Evolutionary conservation across 1,139 yeast species (phyloP).

Genomic region (Neolecta irregularis): DNA sequence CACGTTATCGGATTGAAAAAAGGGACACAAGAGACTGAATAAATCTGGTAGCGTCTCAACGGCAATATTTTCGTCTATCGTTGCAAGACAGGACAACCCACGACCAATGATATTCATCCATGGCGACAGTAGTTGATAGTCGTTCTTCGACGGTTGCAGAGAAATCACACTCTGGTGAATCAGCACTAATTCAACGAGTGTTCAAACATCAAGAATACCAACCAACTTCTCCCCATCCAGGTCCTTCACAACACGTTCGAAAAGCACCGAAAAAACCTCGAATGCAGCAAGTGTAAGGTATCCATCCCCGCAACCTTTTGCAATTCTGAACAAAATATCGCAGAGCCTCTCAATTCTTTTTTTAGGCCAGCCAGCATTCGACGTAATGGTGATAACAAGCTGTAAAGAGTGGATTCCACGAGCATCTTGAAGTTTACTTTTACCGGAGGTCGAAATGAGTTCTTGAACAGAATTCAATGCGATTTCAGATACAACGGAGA

Average conservation of each 20-base stretch:
- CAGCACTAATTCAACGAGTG: neutral
- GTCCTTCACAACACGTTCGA: slow-evolving; percentile 52
- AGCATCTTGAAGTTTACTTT: slow-evolving; percentile 17
- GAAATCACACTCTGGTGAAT: slow-evolving; percentile 35
- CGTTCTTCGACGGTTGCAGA: slow-evolving; percentile 66
- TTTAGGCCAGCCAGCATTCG: slow-evolving; percentile 74
- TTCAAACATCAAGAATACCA: slow-evolving; percentile 41
- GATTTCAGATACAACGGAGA: slow-evolving; percentile 51
- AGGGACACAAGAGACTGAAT: slow-evolving; percentile 42
- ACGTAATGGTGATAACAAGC: slow-evolving; percentile 44
- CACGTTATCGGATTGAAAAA: slow-evolving; percentile 48
- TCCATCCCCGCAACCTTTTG: slow-evolving; percentile 68
- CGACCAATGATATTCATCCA: slow-evolving; percentile 93
- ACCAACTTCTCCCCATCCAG: slow-evolving; percentile 39
- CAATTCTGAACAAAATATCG: slow-evolving; percentile 55
- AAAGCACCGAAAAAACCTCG: slow-evolving; percentile 70
- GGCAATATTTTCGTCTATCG: slow-evolving; percentile 42
- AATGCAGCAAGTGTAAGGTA: slow-evolving; percentile 68
- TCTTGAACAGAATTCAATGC: slow-evolving; percentile 40
- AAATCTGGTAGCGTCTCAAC: slow-evolving; percentile 41
- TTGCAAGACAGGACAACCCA: slow-evolving; percentile 56
- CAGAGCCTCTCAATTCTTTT: slow-evolving; percentile 55
- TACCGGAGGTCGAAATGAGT: slow-evolving; percentile 27
- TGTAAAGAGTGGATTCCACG: slow-evolving; percentile 59
- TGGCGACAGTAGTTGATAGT: slow-evolving; percentile 73